phyloP scores from a whole-genome alignment of 495 filamentous ascomycete species.

The Neurospora intermedia region DNA sequence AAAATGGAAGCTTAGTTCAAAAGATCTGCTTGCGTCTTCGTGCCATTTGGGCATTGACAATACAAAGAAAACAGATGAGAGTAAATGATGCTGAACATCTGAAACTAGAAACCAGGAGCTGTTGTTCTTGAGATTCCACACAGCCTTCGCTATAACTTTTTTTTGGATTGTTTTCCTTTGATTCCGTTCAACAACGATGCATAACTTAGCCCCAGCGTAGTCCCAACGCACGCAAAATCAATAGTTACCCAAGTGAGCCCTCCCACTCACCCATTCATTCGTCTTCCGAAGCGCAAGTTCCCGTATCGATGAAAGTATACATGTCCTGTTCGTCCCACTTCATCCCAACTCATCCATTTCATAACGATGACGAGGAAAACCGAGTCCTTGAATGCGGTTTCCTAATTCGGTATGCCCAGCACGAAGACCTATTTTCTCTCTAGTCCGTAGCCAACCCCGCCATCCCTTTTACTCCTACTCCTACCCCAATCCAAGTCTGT shows the following conservation, averaged over 20 bases:
- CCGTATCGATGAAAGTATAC: not conserved
- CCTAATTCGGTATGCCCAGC: too few relatives aligned
- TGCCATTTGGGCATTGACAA: too few relatives aligned
- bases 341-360: not conserved
- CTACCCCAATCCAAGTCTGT: too few relatives aligned
- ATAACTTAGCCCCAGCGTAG: not conserved
- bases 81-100: not conserved
- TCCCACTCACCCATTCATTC: not conserved
- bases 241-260: not conserved
- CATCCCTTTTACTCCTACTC: too few relatives aligned
- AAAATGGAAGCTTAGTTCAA: too few relatives aligned
- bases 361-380: not conserved
- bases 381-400: too few relatives aligned
- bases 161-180: not conserved
- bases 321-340: not conserved
- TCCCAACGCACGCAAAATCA: not conserved
- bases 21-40: too few relatives aligned
- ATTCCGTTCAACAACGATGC: not conserved
- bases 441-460: too few relatives aligned
- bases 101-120: not conserved
- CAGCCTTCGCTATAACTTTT: not conserved
- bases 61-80: not conserved
- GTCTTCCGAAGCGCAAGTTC: not conserved
- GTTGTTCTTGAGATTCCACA: not conserved
- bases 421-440: too few relatives aligned